A percentile compares a stretch with the other conserved stretches of the same genome.
These are phyloP conservation scores for Zasmidium cellare DNA, from an alignment of 2,329 filamentous ascomycete species.

Conservation along the genomic window DNA sequence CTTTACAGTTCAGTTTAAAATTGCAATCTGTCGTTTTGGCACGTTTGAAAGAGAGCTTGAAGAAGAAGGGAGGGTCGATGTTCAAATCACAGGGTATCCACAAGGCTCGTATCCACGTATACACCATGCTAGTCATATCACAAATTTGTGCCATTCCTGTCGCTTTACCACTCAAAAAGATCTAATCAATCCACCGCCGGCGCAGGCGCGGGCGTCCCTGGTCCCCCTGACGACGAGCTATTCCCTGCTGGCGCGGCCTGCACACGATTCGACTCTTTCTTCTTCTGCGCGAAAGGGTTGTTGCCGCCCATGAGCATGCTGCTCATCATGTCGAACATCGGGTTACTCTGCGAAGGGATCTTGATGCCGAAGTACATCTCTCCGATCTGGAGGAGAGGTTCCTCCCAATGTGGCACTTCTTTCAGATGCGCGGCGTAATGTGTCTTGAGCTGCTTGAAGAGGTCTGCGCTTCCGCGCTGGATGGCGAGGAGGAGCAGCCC, in stretches of 20 bases:
- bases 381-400: conserved; percentile 77
- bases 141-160: not conserved
- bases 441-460: conserved; percentile 77
- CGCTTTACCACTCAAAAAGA: not conserved
- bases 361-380: conserved; percentile 97
- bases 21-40: too few species aligned
- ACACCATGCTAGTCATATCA: not conserved
- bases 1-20: too few species aligned
- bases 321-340: conserved; percentile 97
- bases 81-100: not conserved
- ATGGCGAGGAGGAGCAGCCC: conserved; percentile 79
- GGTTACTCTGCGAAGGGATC: conserved; percentile 85
- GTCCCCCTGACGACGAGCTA: not conserved
- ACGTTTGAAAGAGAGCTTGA: not conserved
- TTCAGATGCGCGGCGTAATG: conserved; percentile 80
- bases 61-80: not conserved
- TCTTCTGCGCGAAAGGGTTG: conserved; percentile 50
- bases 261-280: conserved; percentile 49
- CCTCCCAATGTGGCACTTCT: conserved; percentile 76
- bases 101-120: not conserved
- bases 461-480: conserved; percentile 73
- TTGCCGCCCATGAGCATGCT: conserved; percentile 82
- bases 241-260: conserved; percentile 40
- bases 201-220: conserved; percentile 5
- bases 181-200: conserved; percentile 8